Percentiles rank a stretch among this genome's conserved stretches.
These are phyloP conservation scores for Erysimum cheiranthoides DNA, from an alignment of 345 rosid genomes.

Conservation along the genomic window DNA sequence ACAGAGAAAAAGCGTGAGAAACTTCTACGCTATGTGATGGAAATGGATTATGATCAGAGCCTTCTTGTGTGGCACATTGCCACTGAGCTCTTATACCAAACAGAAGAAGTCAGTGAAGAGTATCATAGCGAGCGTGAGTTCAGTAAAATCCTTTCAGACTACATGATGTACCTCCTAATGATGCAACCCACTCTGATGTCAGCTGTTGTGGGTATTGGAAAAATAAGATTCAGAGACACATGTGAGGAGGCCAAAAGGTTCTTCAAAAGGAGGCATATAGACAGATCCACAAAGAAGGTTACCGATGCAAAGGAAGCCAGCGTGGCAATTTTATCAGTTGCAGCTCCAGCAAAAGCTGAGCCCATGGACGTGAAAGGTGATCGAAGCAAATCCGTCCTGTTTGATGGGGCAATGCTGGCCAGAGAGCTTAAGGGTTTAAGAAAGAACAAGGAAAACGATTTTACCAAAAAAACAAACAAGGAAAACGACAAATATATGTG, in stretches of 20 bases:
- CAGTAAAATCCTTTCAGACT: conserved; percentile 59
- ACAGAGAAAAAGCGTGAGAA: not conserved
- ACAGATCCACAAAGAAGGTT: not conserved
- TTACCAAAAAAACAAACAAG: too few relatives aligned
- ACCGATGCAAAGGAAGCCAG: conserved; percentile 28
- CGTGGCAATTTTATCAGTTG: conserved; percentile 23
- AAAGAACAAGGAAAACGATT: not conserved
- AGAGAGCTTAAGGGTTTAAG: conserved; percentile 42
- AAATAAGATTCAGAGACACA: conserved; percentile 55
- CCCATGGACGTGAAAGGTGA: conserved; percentile 59
- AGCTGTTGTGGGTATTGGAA: conserved; percentile 55
- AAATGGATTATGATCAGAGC: conserved; percentile 54
- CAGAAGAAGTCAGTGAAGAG: not conserved
- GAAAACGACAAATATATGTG: conserved; percentile 42
- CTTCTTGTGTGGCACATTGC: conserved; percentile 66
- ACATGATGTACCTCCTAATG: conserved; percentile 58
- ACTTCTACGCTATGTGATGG: conserved; percentile 49
- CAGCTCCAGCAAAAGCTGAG: conserved; percentile 42
- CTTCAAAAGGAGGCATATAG: conserved; percentile 38
- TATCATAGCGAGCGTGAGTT: conserved; percentile 7
- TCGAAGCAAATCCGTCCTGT: conserved; percentile 60
- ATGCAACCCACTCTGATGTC: conserved; percentile 57
- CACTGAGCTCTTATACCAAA: conserved; percentile 57
- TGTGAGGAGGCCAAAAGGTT: conserved; percentile 54
- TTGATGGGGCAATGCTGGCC: conserved; percentile 60